These are phyloP conservation scores for Coprinopsis strossmayeri DNA, from an alignment of 768 basidiomycete genomes.

Conservation along the genomic window DNA sequence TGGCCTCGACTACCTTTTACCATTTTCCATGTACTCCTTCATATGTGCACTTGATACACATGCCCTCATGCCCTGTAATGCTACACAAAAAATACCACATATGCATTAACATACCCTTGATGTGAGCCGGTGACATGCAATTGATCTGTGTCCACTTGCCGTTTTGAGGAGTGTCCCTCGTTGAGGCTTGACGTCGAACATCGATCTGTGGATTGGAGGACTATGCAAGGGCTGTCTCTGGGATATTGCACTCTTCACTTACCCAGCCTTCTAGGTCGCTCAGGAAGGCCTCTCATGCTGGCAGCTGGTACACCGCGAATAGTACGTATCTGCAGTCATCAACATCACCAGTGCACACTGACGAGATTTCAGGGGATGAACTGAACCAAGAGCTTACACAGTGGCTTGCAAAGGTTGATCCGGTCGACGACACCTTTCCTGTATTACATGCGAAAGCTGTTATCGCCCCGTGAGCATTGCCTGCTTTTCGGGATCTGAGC, in stretches of 20 bases:
- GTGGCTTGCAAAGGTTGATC: constrained; percentile 55
- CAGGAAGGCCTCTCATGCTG: constrained; percentile 75
- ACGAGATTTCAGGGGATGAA: constrained; percentile 34
- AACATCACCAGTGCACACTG: background rate
- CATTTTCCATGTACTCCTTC: constrained; percentile 43
- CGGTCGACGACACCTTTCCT: constrained; percentile 46
- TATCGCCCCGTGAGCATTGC: constrained; percentile 71
- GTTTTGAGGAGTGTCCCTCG: background rate
- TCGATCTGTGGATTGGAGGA: no score
- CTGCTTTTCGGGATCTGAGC: constrained; percentile 1
- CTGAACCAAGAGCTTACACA: constrained; percentile 55
- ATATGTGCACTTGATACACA: constrained; percentile 48
- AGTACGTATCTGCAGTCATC: constrained; percentile 27
- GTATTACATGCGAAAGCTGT: constrained; percentile 72
- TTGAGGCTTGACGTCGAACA: background rate
- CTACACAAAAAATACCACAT: background rate
- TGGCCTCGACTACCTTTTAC: constrained; percentile 28
- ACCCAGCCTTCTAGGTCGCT: background rate
- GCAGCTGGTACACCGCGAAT: constrained; percentile 81
- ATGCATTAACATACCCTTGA: background rate
- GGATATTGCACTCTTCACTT: background rate
- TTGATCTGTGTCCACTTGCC: background rate
- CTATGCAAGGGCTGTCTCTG: constrained; percentile 6
- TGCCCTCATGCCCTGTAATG: constrained; percentile 22
- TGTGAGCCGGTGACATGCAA: background rate